Evolutionary conservation across 73 alveolate species (phyloP), one percentile per base, ranked within the genome.

Genomic region (Symbiodinium pilosum): DNA sequence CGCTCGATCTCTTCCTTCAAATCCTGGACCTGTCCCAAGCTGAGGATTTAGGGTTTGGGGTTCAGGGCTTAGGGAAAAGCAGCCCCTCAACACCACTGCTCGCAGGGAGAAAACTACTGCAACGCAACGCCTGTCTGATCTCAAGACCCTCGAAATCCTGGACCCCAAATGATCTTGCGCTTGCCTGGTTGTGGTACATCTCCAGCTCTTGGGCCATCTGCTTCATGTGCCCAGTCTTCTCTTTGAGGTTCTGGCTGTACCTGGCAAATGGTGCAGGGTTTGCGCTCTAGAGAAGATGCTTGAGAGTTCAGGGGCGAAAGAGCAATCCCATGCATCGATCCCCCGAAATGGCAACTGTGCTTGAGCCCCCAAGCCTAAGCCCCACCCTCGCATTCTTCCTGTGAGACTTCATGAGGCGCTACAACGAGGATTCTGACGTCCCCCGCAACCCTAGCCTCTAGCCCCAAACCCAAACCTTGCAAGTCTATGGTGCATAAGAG

Each of bases 211-310:
- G 98, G 7, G 99, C 99, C 99, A 99, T 99, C 51, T 99, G 99
- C 85, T 99, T 99, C 99, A 99, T 99, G 92, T 99, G 99, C 73
- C 99, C 99, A n/a, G 99, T 99, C 92, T 99, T 99, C 88, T 99
- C 99, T 99, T 99, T 99, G 93, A 99, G 99, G 99, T 99, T 99
- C 87, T 99, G 99, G 99, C 99, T 99, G 99, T 99, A 99, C 97
- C 97, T 91, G 81, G 30, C 59, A 56, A 32, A 56, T 3, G 3
- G 73, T 56, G 9, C 21, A 56, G 73, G 73, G 73, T 5, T 56
- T 56, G 16, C 24, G 64, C 24, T 47, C 16, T 47, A 47, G 64
- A 11, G n/a, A n/a, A n/a, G n/a, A n/a, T n/a, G n/a, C n/a, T n/a
- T n/a, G n/a, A n/a, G n/a, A n/a, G n/a, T n/a, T n/a, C n/a, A n/a